Evolutionary conservation across 805 yeast genomes (phyloP).

Genomic region (Yamadazyma endophytica): DNA sequence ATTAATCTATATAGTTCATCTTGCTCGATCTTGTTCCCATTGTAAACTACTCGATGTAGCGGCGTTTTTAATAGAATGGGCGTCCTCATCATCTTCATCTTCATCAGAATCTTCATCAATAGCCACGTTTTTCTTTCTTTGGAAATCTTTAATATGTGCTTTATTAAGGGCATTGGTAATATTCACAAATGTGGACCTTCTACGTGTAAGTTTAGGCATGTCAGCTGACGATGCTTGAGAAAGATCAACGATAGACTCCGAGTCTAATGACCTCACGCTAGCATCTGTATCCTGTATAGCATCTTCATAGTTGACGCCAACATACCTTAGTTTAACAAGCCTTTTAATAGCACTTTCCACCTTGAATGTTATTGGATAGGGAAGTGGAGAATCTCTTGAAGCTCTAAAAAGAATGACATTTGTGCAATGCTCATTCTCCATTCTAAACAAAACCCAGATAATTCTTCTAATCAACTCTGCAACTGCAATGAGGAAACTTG

Average conservation of each 20-base stretch:
- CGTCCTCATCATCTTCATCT: conserved; percentile 31
- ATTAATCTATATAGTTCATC: not conserved
- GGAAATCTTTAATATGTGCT: conserved; percentile 86
- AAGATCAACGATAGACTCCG: conserved; percentile 1
- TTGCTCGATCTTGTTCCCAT: not conserved
- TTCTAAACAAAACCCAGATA: conserved; percentile 86
- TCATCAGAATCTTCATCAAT: conserved; percentile 27
- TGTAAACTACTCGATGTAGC: no score
- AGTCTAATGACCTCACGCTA: no score
- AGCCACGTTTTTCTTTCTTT: conserved; percentile 47
- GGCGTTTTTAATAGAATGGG: no score
- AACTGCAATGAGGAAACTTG: conserved; percentile 77
- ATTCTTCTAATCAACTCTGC: conserved; percentile 82
- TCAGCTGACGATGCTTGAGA: no score
- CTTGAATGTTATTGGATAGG: conserved; percentile 50
- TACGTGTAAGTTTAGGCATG: not conserved
- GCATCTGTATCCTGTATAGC: not conserved
- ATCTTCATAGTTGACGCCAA: not conserved
- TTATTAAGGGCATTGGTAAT: conserved; percentile 56
- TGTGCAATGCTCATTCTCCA: conserved; percentile 94
- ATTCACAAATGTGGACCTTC: conserved; percentile 27
- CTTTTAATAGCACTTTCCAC: conserved; percentile 35
- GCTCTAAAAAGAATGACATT: conserved; percentile 85
- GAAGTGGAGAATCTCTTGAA: conserved; percentile 80
- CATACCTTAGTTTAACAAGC: conserved; percentile 31